These are phyloP conservation scores for Pichia phayaonensis DNA, from an alignment of 805 yeast genomes.

Conservation along the genomic window DNA sequence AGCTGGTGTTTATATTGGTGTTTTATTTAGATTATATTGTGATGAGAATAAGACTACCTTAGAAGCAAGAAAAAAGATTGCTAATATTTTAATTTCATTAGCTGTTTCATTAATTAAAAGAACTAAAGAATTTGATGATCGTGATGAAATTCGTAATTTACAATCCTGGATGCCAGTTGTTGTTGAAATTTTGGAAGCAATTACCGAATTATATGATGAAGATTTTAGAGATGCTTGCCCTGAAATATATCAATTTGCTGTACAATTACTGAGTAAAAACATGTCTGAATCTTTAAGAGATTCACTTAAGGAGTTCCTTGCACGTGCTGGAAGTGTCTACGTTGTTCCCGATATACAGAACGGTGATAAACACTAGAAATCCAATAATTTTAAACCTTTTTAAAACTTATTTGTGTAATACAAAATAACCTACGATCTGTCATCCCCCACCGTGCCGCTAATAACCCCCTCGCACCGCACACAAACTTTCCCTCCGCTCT, in stretches of 20 bases:
- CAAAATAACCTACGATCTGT: not conserved
- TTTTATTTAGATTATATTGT: slow-evolving; percentile 72
- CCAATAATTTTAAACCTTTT: not conserved
- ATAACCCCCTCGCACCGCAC: not conserved
- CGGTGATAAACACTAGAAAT: slow-evolving; percentile 1
- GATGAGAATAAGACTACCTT: slow-evolving; percentile 46
- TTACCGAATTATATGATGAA: slow-evolving; percentile 62
- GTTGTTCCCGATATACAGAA: slow-evolving; percentile 6
- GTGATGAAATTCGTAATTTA: slow-evolving; percentile 72
- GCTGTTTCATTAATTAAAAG: slow-evolving; percentile 66
- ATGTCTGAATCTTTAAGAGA: slow-evolving; percentile 53
- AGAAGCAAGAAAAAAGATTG: slow-evolving; percentile 42
- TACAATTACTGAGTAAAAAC: slow-evolving; percentile 47
- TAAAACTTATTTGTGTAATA: not conserved
- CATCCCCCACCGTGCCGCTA: not conserved
- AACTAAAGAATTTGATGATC: slow-evolving; percentile 65
- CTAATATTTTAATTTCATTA: slow-evolving; percentile 53
- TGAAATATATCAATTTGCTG: slow-evolving; percentile 49
- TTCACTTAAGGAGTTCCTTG: slow-evolving; percentile 53
- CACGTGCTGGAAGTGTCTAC: slow-evolving; percentile 39
- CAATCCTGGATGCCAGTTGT: slow-evolving; percentile 90
- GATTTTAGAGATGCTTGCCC: slow-evolving; percentile 60
- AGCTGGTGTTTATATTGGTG: slow-evolving; percentile 76
- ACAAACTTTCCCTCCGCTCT: not conserved
- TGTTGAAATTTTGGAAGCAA: slow-evolving; percentile 78